Base-by-base conservation (phyloP, 2,329 filamentous ascomycete species). In the Bretziella fagacearum region DNA sequence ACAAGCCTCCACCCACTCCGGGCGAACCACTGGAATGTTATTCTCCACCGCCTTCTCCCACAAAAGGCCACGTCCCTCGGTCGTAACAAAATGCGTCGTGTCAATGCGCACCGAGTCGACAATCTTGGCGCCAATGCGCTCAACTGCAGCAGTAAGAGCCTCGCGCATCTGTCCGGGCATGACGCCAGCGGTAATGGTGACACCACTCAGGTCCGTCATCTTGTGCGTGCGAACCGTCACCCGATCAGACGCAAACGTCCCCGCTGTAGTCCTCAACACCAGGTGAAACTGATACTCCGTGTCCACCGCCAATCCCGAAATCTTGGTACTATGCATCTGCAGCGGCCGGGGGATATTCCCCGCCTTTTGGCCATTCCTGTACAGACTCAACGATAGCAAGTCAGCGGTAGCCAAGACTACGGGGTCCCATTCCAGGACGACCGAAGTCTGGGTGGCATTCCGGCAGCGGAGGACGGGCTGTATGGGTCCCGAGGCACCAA, bases 41-140 rank as follows among this genome's bases (percentile, higher is more conserved):
- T 87, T 93, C 67, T 96, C 89, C 25, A 89, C 80, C 1, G 91
- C 91, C 68, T 91, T 93, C 65, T 98, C 91, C 91, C 91, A 98
- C 10, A 81, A 73, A 44, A 83, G 72, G 26, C 91, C 91, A 48
- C 87, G 71, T 25, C 87, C 87, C 61, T 98, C 91, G 7, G 85
- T 93, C 53, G 89, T 96, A 51, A 98, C 85, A 60, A 98, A 98
- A 64, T 98, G 91, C 13, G 91, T 98, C 1, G 91, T 98, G 61
- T 98, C 91, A 58, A 98, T 96, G 56, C 89, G 76, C 44, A 96
- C 86, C 10, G 74, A 74, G 55, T 95, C 89, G 49, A 85, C 82
- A 53, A 96, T 70, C 68, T 91, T 94, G 52, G 85, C 91, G 42
- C 91, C 91, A 55, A 98, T 93, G 54, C 85, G 74, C 57, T 91